Conservation (phyloP, 352 stramenopile species). For the Pythium guiyangense region DNA sequence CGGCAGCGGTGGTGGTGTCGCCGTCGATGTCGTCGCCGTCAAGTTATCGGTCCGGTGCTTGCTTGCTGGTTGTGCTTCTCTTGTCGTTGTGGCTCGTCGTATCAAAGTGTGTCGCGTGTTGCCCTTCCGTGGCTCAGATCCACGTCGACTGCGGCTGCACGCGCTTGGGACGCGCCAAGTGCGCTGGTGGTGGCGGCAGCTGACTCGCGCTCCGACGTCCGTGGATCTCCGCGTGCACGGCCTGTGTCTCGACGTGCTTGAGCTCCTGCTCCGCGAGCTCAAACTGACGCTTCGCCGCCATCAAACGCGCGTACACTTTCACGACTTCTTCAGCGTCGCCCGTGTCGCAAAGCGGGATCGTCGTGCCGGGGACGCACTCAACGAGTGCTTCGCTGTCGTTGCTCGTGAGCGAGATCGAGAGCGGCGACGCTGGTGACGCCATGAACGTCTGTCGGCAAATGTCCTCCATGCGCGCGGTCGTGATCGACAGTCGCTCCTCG, state of each 20-base stretch:
- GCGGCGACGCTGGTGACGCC: conserved; percentile 6
- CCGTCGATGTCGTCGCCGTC: no score
- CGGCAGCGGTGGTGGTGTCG: not conserved
- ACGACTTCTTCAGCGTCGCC: conserved; percentile 14
- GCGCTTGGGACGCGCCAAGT: conserved; percentile 5
- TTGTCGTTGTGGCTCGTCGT: no score
- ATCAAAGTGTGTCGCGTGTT: not conserved
- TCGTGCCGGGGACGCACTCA: conserved; percentile 13
- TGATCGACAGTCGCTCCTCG: conserved; percentile 13
- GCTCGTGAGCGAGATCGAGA: conserved; percentile 6
- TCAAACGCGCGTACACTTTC: conserved; percentile 17
- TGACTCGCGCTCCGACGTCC: conserved; percentile 11
- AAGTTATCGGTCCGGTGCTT: conserved; percentile 7
- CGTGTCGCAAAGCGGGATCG: conserved; percentile 13
- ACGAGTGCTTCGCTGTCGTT: conserved; percentile 4
- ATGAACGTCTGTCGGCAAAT: conserved; percentile 15
- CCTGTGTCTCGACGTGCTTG: conserved; percentile 15
- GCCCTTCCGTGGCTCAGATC: conserved; percentile 1
- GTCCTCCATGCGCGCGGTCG: conserved; percentile 15
- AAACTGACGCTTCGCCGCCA: conserved; percentile 15
- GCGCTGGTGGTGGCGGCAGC: conserved; percentile 8
- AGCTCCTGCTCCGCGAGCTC: conserved; percentile 16
- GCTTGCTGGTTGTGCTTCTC: not conserved
- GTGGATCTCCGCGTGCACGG: conserved; percentile 9
- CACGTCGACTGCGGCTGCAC: conserved; percentile 9